Percentiles rank a stretch among this genome's conserved stretches.
These are phyloP conservation scores for Lachancea fermentati DNA, from an alignment of 805 yeast species.

Conservation along the genomic window DNA sequence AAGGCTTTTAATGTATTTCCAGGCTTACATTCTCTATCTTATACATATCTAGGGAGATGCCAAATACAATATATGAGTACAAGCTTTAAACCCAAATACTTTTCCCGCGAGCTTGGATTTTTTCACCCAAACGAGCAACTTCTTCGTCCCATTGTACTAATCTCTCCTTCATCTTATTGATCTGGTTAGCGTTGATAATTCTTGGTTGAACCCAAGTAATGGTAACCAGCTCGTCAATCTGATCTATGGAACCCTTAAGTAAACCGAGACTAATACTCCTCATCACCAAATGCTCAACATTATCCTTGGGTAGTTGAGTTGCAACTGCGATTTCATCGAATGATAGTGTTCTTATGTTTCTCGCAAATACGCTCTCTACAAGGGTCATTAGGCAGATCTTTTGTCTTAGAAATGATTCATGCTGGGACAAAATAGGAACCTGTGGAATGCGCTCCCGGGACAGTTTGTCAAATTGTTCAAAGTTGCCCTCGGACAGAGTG, in stretches of 20 bases:
- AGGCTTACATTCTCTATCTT: neutral
- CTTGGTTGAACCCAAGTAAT: slow-evolving; percentile 96
- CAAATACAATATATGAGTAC: neutral
- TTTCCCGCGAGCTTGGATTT: slow-evolving; percentile 56
- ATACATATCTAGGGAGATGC: too few relatives aligned
- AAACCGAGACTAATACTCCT: slow-evolving; percentile 81
- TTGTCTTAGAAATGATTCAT: slow-evolving; percentile 69
- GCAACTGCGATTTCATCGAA: slow-evolving; percentile 72
- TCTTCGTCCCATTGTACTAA: slow-evolving; percentile 72
- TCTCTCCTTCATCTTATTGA: slow-evolving; percentile 65
- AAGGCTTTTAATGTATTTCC: neutral
- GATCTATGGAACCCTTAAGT: slow-evolving; percentile 86
- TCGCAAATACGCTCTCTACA: slow-evolving; percentile 79
- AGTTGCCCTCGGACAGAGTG: slow-evolving; percentile 73
- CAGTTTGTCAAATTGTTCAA: slow-evolving; percentile 54
- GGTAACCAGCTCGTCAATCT: slow-evolving; percentile 69
- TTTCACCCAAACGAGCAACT: slow-evolving; percentile 58
- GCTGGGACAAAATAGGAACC: slow-evolving; percentile 51
- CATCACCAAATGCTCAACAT: slow-evolving; percentile 87
- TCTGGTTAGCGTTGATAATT: slow-evolving; percentile 77
- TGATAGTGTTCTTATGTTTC: slow-evolving; percentile 65
- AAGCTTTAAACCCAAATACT: slow-evolving; percentile 53
- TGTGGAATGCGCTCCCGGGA: slow-evolving; percentile 36
- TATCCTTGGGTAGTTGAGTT: slow-evolving; percentile 51
- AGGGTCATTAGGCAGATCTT: slow-evolving; percentile 90